Base-by-base conservation (phyloP, 129 eudicot species). In the Helianthus tuberosus region DNA sequence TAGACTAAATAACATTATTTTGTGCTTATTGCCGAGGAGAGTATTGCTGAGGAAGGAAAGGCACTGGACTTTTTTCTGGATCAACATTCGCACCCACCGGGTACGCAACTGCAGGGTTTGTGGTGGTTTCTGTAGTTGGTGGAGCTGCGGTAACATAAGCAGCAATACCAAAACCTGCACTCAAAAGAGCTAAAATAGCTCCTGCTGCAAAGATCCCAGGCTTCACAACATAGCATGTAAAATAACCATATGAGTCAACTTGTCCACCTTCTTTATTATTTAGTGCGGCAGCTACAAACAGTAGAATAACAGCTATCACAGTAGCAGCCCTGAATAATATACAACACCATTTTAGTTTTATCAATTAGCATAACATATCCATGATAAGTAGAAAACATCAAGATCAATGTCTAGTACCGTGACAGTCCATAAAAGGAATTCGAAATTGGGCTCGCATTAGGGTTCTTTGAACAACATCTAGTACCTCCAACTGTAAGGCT, bases 121-220 rank as follows among this genome's bases (percentile, higher is more conserved):
- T 72, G 17, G 38, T 17, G 76, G 76, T 29, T 6, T 29, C 49
- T 76, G 53, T 44, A 7, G 67, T 10, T 32, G 75, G 29, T 48
- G 75, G 46, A 23, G 51, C 29, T 3, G 57, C 38, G 9, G 39
- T 68, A 36, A 76, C 29, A 68, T 57, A 76, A 68, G 63, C 74
- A 39, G 41, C 68, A 29, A 63, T 68, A 25, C 64, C 81, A 11
- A 68, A 63, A 20, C 32, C 62, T 6, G 68, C 69, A 48, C 81
- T 77, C 5, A 71, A 63, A 46, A 77, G 69, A 51, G 81, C 75
- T n/a, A 77, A 58, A 10, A 58, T 6, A 47, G 75, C 81, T 29
- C 81, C 81, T 7, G 75, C 63, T 58, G 81, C 81, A 77, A 77
- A 77, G 9, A 68, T 63, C 29, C 81, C 81, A 15, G 81, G 69